Evolutionary conservation across 257 asterid genomes (phyloP), one percentile per base, ranked within the genome.

Genomic region (Coffea eugenioides): DNA sequence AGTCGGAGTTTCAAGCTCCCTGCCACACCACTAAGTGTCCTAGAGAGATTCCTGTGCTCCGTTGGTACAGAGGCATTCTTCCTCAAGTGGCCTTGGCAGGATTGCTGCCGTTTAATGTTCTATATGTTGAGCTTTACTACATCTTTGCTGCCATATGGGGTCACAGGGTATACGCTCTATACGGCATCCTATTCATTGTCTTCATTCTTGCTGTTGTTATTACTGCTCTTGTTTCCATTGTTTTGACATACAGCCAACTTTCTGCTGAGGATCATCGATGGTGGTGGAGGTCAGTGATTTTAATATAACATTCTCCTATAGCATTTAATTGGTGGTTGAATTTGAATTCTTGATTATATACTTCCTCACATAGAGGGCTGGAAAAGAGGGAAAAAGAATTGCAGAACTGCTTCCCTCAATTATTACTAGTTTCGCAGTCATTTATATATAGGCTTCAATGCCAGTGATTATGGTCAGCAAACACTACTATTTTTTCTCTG

Each of bases 251-350:
- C 45, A 77, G 82, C 49, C 88, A 82, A 52, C 84, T 85, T 64
- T 86, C 88, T 11, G 77, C 88, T 4, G 88, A 85, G 74, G 88
- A 82, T 82, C 86, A 85, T 77, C 76, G 69, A 73, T 85, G 88
- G 88, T 85, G 88, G 86, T 85, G 86, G 88, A 82, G 88, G 88
- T 85, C 27, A 57, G 27, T 25, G 16, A 13, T 65, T 65, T 27
- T 31, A 12, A 11, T 12, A 1, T 11, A 0, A 9, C 5, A 65
- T 27, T 11, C 69, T 25, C 9, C 69, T 64, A 3, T 31, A 31
- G 34, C 34, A 31, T 31, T 31, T 61, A n/a, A 5, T 1, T 64
- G 13, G 69, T 64, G 15, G 39, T 23, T n/a, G 25, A 8, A 64
- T 0, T 7, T 64, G 36, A 23, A 12, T 15, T 25, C 6, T 10